These are phyloP conservation scores for Actinomortierella ambigua DNA, from an alignment of 371 early-diverging fungal genomes.

Conservation along the genomic window DNA sequence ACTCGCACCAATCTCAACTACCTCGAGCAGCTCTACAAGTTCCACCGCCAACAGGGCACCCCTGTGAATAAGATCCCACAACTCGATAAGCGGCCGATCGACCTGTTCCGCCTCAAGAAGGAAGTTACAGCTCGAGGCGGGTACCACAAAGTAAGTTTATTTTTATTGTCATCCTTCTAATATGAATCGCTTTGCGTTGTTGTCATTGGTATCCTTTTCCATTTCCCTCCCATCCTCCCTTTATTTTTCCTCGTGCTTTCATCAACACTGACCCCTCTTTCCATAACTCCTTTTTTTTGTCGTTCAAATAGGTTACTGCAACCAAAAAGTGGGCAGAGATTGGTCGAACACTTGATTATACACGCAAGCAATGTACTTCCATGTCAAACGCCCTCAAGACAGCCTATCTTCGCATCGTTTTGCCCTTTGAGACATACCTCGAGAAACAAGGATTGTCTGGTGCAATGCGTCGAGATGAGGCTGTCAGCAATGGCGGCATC, in stretches of 20 bases:
- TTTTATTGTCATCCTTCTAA: slow-evolving; percentile 5
- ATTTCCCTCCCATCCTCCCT: background rate
- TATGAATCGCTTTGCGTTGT: background rate
- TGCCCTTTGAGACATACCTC: slow-evolving; percentile 87
- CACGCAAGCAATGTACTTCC: slow-evolving; percentile 79
- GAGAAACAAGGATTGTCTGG: slow-evolving; percentile 36
- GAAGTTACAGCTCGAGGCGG: slow-evolving; percentile 87
- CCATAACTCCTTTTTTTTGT: slow-evolving; percentile 3
- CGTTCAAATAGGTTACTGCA: slow-evolving; percentile 65
- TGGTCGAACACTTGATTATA: slow-evolving; percentile 77
- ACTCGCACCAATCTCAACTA: slow-evolving; percentile 89
- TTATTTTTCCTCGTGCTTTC: too few relatives aligned
- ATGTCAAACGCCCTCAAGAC: slow-evolving; percentile 85
- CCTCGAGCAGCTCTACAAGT: slow-evolving; percentile 87
- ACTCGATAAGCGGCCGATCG: slow-evolving; percentile 84
- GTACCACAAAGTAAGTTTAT: slow-evolving; percentile 61
- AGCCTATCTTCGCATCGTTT: slow-evolving; percentile 77
- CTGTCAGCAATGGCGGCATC: slow-evolving; percentile 8
- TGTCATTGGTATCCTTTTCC: background rate
- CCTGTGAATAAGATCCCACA: slow-evolving; percentile 79
- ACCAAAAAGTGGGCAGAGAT: slow-evolving; percentile 91
- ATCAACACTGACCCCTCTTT: background rate
- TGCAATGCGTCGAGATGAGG: slow-evolving; percentile 4
- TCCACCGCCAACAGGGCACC: slow-evolving; percentile 81
- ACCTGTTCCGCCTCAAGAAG: slow-evolving; percentile 82